A percentile compares a stretch with the other conserved stretches of the same genome.
Evolutionary conservation across 306 rosid genomes (phyloP).

Genomic region (Rosa multiflora): DNA sequence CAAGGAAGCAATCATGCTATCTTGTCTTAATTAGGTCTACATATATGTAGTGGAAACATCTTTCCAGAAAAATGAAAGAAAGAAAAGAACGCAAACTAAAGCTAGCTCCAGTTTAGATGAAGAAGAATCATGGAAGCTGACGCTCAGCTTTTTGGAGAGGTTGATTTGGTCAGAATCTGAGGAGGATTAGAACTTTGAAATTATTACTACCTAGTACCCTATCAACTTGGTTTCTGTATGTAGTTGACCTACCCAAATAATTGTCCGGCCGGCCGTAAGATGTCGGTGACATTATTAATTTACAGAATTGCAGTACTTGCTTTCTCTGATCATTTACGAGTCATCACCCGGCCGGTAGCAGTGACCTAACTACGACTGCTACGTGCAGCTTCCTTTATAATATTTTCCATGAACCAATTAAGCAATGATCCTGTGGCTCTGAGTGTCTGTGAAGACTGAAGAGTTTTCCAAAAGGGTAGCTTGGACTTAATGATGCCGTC

Average conservation of each 20-base stretch:
- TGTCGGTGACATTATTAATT: background rate
- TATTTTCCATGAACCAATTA: background rate
- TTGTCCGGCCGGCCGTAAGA: background rate
- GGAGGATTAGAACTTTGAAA: too few relatives aligned
- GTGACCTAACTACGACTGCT: background rate
- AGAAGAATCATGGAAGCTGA: background rate
- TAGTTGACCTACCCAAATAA: background rate
- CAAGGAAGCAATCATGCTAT: conserved; percentile 1
- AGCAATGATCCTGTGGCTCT: background rate
- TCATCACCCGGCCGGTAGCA: background rate
- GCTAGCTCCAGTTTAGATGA: background rate
- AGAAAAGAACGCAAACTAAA: background rate
- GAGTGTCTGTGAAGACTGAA: background rate
- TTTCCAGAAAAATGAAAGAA: background rate
- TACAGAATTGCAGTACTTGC: background rate
- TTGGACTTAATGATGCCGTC: background rate
- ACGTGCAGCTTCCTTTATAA: background rate
- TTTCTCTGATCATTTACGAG: background rate
- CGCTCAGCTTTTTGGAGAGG: background rate
- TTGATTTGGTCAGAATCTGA: background rate
- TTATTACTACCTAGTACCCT: background rate
- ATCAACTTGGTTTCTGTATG: background rate
- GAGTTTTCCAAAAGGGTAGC: background rate
- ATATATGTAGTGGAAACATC: background rate
- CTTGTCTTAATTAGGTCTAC: background rate